Base-by-base conservation (phyloP, 2,329 filamentous ascomycete species). In the Fusarium heterosporum region DNA sequence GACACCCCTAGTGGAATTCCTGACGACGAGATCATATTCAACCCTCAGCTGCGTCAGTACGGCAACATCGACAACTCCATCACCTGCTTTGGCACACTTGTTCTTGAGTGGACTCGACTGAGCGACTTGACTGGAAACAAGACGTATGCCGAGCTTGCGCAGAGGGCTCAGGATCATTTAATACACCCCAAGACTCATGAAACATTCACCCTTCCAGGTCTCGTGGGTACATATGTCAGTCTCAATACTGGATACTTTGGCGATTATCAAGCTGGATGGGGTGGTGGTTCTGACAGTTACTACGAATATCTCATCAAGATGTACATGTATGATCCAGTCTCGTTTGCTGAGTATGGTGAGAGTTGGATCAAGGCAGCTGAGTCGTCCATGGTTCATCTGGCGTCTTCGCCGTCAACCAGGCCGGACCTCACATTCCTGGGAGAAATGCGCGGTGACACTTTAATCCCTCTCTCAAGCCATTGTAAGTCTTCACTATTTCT, bases 301-400 rank as follows among this genome's bases (percentile, higher is more conserved):
- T 70, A 70, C 12, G 66, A 70, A 28, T 70, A 70, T 11, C 63
- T 70, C 3, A 67, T 70, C 42, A 70, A 70, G 56, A 70, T 70
- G 67, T 70, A 68, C n/a, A 60, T 56, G 0, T 70, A 70, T 3
- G 68, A 70, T 11, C 58, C 67, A 2, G 41, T 66, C 1, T 30
- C 43, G 0, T 70, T 70, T 40, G 42, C 13, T 0, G 64, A 61
- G 6, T 61, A 60, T 17, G 45, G 55, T 0, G 32, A 61, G 2
- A 46, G 39, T 7, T 61, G 57, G 57, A 36, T 61, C 0, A 7
- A 45, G 22, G 57, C 57, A 0, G 57, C 55, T 7, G 57, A 60
- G 1, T 52, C 57, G 0, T 61, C 57, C 2, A 61, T 61, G 39
- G 4, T n/a, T 3, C 39, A 61, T 2, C 12, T 61, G 3, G 57